A percentile compares a stretch with the other conserved stretches of the same genome.
Conservation (phyloP, 768 basidiomycete species). For the Kwoniella sp. region DNA sequence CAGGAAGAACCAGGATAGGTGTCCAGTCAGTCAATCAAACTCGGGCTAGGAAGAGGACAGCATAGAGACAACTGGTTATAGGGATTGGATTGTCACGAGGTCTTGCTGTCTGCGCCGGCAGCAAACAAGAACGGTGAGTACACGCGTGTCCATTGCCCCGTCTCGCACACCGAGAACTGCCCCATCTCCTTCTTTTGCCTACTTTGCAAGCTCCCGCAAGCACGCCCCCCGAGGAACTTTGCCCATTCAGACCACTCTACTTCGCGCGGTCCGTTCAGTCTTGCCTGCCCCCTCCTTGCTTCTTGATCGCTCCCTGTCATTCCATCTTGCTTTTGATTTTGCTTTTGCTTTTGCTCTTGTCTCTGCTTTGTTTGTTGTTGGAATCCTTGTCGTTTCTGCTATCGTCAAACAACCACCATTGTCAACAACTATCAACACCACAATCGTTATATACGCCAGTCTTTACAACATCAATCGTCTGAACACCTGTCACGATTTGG, state of each 20-base stretch:
- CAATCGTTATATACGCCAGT: neutral
- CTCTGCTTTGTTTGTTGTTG: too few species aligned
- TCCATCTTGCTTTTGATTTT: neutral
- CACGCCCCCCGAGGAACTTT: neutral
- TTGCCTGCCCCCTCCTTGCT: neutral
- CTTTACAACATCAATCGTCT: neutral
- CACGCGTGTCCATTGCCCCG: neutral
- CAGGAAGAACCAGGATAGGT: too few species aligned
- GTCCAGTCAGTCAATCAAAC: too few species aligned
- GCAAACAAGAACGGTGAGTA: too few species aligned
- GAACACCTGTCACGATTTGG: too few species aligned
- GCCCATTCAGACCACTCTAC: neutral
- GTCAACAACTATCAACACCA: neutral
- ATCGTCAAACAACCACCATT: neutral
- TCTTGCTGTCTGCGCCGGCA: too few species aligned
- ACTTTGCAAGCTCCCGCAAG: neutral
- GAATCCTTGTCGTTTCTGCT: neutral
- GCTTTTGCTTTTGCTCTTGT: neutral
- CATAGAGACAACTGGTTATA: too few species aligned
- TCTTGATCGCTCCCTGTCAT: too few species aligned
- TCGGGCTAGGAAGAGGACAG: too few species aligned
- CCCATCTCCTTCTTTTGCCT: neutral
- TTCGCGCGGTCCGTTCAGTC: neutral
- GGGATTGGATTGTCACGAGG: too few species aligned
- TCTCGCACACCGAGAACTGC: neutral